These are phyloP conservation scores for Exophiala oligosperma DNA, from an alignment of 2,329 filamentous ascomycete genomes.

Conservation along the genomic window DNA sequence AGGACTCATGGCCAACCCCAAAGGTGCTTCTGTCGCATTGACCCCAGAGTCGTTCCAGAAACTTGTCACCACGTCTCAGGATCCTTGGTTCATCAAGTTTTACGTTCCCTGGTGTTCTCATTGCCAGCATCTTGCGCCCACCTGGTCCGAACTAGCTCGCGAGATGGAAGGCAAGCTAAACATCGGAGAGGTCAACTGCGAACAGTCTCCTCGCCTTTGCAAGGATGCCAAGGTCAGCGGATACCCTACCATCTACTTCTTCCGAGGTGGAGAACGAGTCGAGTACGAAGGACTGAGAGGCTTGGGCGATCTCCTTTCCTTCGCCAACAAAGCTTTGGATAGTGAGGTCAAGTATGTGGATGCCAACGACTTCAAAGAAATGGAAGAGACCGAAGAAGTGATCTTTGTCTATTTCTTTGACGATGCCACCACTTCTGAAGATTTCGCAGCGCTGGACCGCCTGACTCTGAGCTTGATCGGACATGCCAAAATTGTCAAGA, in stretches of 20 bases:
- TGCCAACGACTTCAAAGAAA: conserved; percentile 69
- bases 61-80: conserved; percentile 79
- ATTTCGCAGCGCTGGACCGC: conserved; percentile 84
- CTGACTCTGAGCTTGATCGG: conserved; percentile 86
- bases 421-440: conserved; percentile 87
- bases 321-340: conserved; percentile 82
- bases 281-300: conserved; percentile 93
- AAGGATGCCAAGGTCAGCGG: conserved; percentile 79
- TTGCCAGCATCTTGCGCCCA: conserved; percentile 88
- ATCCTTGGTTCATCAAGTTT: conserved; percentile 98
- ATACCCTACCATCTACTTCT: conserved; percentile 90
- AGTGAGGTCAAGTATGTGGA: conserved; percentile 79
- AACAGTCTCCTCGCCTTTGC: conserved; percentile 81
- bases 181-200: conserved; percentile 94
- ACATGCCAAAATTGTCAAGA: conserved; percentile 90
- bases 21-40: conserved; percentile 72
- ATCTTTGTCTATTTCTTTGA: conserved; percentile 98
- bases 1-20: conserved; percentile 64
- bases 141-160: conserved; percentile 85
- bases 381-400: conserved; percentile 93
- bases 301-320: conserved; percentile 83
- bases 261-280: conserved; percentile 85
- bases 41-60: conserved; percentile 84
- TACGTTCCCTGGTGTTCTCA: conserved; percentile 97
- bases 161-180: conserved; percentile 90